A percentile compares a stretch with the other conserved stretches of the same genome.
Evolutionary conservation across 129 eudicot species (phyloP).

Genomic region (Flaveria linearis): DNA sequence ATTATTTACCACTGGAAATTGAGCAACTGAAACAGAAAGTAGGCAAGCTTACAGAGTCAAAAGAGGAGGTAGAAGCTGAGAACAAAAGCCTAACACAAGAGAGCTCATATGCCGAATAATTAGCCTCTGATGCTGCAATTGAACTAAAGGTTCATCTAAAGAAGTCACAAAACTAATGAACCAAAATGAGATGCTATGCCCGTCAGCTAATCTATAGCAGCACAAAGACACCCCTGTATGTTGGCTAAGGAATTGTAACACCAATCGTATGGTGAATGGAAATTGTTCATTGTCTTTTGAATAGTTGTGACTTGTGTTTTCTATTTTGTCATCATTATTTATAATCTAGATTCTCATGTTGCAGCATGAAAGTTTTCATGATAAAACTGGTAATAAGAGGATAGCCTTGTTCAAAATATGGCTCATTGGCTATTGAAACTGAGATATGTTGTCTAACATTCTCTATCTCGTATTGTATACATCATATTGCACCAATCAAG

Average conservation of each 20-base stretch:
- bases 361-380: neutral
- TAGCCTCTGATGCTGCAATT: too few relatives aligned
- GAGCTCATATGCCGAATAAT: constrained; percentile 48
- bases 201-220: too few relatives aligned
- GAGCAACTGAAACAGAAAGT: constrained; percentile 14
- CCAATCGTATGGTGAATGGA: neutral
- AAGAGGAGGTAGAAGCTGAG: constrained; percentile 59
- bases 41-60: constrained; percentile 46
- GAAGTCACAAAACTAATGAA: too few relatives aligned
- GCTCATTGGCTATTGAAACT: neutral
- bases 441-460: neutral
- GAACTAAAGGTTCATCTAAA: too few relatives aligned
- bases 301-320: neutral
- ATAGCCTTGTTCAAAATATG: neutral
- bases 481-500: neutral
- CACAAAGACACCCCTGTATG: neutral
- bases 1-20: too few relatives aligned
- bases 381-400: too few relatives aligned
- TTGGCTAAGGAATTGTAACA: neutral
- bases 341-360: neutral
- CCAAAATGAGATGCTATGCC: too few relatives aligned
- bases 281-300: neutral
- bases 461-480: neutral
- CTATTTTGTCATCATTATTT: neutral
- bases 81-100: constrained; percentile 73